Evolutionary conservation across 169 alveolate genomes (phyloP).

Genomic region (Plasmodium gonderi): DNA sequence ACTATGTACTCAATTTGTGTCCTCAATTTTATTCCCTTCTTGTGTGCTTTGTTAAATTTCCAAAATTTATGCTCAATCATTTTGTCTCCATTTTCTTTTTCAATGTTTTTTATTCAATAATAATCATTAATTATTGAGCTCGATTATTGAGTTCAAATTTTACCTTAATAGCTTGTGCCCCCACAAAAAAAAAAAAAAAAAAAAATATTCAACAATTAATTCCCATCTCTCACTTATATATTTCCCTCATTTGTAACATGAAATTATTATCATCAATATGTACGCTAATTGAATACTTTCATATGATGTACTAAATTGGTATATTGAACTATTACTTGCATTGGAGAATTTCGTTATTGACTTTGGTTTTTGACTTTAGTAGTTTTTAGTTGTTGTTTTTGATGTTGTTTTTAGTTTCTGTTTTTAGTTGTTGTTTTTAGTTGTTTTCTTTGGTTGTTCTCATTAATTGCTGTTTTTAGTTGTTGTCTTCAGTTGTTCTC

Average conservation of each 20-base stretch:
- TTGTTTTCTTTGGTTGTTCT: too few species aligned
- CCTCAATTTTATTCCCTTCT: not conserved
- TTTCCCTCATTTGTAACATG: not conserved
- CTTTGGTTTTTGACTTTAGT: not conserved
- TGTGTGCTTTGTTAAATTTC: too few species aligned
- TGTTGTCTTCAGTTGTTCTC: too few species aligned
- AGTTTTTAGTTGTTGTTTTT: too few species aligned
- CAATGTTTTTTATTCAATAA: not conserved
- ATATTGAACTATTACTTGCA: not conserved
- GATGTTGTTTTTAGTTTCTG: too few species aligned
- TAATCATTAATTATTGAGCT: not conserved
- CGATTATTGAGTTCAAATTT: not conserved
- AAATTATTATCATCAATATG: not conserved
- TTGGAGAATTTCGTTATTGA: not conserved
- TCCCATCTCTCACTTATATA: too few species aligned
- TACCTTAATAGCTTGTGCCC: not conserved
- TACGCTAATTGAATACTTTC: not conserved
- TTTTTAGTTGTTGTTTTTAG: too few species aligned
- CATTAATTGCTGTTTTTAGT: too few species aligned
- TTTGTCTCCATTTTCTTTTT: not conserved
- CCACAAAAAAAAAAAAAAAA: too few species aligned
- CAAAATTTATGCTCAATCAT: not conserved
- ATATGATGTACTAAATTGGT: not conserved
- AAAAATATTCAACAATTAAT: too few species aligned
- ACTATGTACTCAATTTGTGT: not conserved